Conservation (phyloP, 2,329 filamentous ascomycete genomes). For the Aspergillus fijiensis region DNA sequence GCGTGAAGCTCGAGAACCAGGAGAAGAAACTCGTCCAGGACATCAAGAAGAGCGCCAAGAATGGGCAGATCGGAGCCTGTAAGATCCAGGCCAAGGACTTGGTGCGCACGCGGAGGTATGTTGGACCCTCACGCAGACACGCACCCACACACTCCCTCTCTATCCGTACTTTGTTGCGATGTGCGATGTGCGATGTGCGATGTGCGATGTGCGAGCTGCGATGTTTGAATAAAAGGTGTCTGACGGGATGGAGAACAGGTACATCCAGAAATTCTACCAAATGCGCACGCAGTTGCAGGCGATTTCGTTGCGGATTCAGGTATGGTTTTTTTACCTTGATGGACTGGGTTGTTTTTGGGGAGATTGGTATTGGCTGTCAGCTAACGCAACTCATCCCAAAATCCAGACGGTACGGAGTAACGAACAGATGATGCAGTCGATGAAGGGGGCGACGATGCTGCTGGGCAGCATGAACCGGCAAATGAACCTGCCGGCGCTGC, state of each 20-base stretch:
- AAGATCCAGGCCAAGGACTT: constrained; percentile 98
- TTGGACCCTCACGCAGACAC: constrained; percentile 56
- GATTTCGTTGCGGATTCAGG: constrained; percentile 91
- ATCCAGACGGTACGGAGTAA: constrained; percentile 89
- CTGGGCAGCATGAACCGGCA: constrained; percentile 95
- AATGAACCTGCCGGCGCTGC: constrained; percentile 94
- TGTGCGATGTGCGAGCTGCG: too few species aligned
- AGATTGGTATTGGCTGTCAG: constrained; percentile 10
- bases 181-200: too few species aligned
- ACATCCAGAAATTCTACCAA: constrained; percentile 96
- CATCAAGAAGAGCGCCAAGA: constrained; percentile 98
- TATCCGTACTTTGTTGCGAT: too few species aligned
- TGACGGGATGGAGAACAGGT: constrained; percentile 51
- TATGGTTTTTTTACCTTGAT: constrained; percentile 35
- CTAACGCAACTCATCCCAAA: too few species aligned
- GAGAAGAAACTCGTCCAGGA: constrained; percentile 95
- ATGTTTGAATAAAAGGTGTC: too few species aligned
- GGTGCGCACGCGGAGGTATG: constrained; percentile 87
- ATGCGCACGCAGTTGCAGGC: constrained; percentile 98
- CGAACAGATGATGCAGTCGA: constrained; percentile 99
- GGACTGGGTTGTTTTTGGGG: neutral
- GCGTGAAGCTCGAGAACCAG: constrained; percentile 95
- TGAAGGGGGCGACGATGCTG: constrained; percentile 94
- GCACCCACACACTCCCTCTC: too few species aligned
- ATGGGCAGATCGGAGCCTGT: constrained; percentile 95